Base-by-base conservation (phyloP, 2,329 filamentous ascomycete species). In the Intubia oerlemansii region DNA sequence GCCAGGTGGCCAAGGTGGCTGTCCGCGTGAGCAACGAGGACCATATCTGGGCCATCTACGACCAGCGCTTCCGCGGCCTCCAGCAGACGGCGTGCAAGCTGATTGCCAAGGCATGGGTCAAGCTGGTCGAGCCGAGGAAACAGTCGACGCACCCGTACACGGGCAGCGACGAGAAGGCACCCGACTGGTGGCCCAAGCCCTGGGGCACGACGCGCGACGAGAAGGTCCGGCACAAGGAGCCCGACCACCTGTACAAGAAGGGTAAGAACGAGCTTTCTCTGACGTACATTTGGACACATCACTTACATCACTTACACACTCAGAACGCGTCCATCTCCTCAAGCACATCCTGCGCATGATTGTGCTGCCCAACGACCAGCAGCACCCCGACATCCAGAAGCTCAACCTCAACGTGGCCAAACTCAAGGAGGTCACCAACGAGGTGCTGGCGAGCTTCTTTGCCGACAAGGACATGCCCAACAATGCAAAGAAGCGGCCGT, bases 91-190 rank as follows among this genome's bases (percentile, higher is more conserved):
- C 69, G 6, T 74, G 71, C 49, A 81, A 81, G 46, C 52, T 70
- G 16, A 69, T 81, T 29, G 68, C 68, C 19, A 82, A 81, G 44
- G 70, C 66, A 9, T 81, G 75, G 66, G 69, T 82, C 34, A 79
- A 79, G 42, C 58, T 66, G 2, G 66, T 81, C 2, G 73, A 77
- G 39, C 76, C 76, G 0, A 79, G 76, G 49, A 82, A 82, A 46
- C 75, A 80, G 46, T 72, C 71, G 0, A 72, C 65, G 12, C 68
- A 76, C 39, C 75, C 76, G 0, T 82, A 82, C 41, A 75, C 69
- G 2, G 57, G 59, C n/a, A 63, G 60, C 18, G 61, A 71, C 25
- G 59, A 60, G 18, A 68, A 65, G 38, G 62, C 62, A 2, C 67
- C 70, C 0, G 61, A 62, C 29, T 77, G 71, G 71, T 76, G 71